A percentile compares a stretch with the other conserved stretches of the same genome.
Evolutionary conservation across 2,329 filamentous ascomycete species (phyloP).

Genomic region (Ophiocordyceps camponoti-rufipedis): DNA sequence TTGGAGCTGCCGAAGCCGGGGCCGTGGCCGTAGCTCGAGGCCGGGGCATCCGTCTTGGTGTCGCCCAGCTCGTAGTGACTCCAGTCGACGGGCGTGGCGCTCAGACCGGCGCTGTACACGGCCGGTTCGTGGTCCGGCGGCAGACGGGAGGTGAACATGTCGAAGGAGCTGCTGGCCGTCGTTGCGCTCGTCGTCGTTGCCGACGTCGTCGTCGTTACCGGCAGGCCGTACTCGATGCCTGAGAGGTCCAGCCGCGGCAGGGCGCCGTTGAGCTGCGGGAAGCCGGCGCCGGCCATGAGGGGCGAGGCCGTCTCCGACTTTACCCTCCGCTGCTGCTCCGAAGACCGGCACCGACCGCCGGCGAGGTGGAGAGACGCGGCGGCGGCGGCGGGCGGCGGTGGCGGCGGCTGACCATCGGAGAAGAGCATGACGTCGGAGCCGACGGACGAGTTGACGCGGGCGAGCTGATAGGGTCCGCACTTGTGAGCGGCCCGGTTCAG

Average conservation of each 20-base stretch:
- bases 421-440: conserved; percentile 23
- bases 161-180: conserved; percentile 26
- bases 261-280: conserved; percentile 32
- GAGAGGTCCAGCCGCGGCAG: conserved; percentile 41
- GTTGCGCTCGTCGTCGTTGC: conserved; percentile 9
- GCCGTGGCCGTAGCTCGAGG: conserved; percentile 35
- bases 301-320: conserved; percentile 47
- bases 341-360: conserved; percentile 5
- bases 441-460: conserved; percentile 36
- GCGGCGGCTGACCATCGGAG: conserved; percentile 10
- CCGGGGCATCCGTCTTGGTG: conserved; percentile 28
- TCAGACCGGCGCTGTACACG: conserved; percentile 43
- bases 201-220: too few species aligned
- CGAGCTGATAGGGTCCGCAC: conserved; percentile 42
- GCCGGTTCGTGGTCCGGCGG: conserved; percentile 34
- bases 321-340: conserved; percentile 31
- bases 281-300: conserved; percentile 28
- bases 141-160: conserved; percentile 29
- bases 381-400: conserved; percentile 4
- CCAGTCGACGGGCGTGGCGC: conserved; percentile 30
- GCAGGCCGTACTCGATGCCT: conserved; percentile 27
- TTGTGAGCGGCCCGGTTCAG: conserved; percentile 42
- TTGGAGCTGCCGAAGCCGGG: conserved; percentile 14
- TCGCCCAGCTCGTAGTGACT: conserved; percentile 26
- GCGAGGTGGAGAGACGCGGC: conserved; percentile 7